phyloP scores from a whole-genome alignment of 495 filamentous ascomycete species.

The Lophium mytilinum region DNA sequence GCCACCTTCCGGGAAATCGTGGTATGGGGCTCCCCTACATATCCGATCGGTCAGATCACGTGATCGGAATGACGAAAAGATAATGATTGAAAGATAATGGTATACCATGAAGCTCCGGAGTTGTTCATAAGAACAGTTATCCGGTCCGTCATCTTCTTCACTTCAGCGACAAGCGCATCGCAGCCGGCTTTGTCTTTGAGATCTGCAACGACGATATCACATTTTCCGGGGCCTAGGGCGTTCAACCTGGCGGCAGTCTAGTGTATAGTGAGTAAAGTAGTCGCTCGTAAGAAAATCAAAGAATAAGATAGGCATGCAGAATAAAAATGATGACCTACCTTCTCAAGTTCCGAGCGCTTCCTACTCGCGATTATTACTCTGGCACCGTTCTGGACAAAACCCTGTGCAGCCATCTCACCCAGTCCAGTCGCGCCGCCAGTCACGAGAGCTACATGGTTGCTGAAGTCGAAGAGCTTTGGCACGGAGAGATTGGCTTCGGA shows the following conservation, averaged over 20 bases:
- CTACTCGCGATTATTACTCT: constrained; percentile 33
- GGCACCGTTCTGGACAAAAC: constrained; percentile 33
- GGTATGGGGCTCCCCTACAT: constrained; percentile 25
- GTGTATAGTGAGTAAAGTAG: no score
- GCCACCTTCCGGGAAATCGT: constrained; percentile 30
- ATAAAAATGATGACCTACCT: neutral
- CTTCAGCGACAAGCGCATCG: constrained; percentile 17
- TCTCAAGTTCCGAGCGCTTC: constrained; percentile 34
- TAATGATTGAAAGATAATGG: no score
- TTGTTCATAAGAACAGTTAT: constrained; percentile 32
- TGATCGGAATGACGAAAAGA: no score
- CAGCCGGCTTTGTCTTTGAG: constrained; percentile 30
- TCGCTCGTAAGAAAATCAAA: no score
- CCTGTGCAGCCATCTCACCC: constrained; percentile 36
- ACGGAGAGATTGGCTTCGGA: constrained; percentile 17
- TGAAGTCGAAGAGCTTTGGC: constrained; percentile 30
- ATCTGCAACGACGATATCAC: constrained; percentile 30
- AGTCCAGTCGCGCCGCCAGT: constrained; percentile 33
- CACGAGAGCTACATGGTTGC: constrained; percentile 29
- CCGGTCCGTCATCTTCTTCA: constrained; percentile 26
- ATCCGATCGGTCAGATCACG: no score
- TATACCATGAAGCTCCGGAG: constrained; percentile 27
- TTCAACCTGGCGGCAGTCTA: constrained; percentile 24
- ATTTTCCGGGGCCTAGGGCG: constrained; percentile 29
- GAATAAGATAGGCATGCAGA: no score